These are phyloP conservation scores for Trichoderma guizhouense DNA, from an alignment of 2,329 filamentous ascomycete genomes.

Conservation along the genomic window DNA sequence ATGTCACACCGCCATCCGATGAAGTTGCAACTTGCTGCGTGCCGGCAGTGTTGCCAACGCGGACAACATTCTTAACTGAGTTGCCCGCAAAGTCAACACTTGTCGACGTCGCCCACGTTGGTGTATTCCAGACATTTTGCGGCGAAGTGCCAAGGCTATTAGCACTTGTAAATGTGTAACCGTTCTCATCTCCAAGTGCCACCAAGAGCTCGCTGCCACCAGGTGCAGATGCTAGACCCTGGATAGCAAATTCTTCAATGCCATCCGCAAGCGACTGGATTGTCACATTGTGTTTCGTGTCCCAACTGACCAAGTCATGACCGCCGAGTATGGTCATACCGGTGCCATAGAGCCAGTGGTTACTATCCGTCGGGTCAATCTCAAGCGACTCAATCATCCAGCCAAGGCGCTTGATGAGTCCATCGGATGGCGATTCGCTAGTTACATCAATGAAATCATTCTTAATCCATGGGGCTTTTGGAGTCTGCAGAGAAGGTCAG, in stretches of 20 bases:
- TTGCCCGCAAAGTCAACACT: conserved; percentile 8
- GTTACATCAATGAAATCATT: conserved; percentile 12
- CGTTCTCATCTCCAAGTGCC: not conserved
- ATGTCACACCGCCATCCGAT: conserved; percentile 3
- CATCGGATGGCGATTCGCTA: not conserved
- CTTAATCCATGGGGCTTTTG: conserved; percentile 6
- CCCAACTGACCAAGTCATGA: not conserved
- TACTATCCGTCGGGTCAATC: conserved; percentile 1
- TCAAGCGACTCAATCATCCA: conserved; percentile 15
- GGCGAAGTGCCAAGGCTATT: conserved; percentile 1
- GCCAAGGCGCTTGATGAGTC: conserved; percentile 3
- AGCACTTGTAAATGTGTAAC: not conserved
- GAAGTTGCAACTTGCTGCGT: conserved; percentile 8
- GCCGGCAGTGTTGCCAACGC: conserved; percentile 9
- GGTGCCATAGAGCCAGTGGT: conserved; percentile 12
- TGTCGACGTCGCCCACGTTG: conserved; percentile 6
- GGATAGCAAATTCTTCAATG: conserved; percentile 2
- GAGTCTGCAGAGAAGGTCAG: not conserved
- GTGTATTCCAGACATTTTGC: conserved; percentile 2
- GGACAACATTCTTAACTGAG: conserved; percentile 6
- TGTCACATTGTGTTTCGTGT: not conserved
- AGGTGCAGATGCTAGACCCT: not conserved
- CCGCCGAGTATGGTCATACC: conserved; percentile 7
- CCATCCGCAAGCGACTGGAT: conserved; percentile 9
- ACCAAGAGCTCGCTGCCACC: not conserved